These are phyloP conservation scores for Scolecobasidium constrictum DNA, from an alignment of 2,329 filamentous ascomycete species.

Conservation along the genomic window DNA sequence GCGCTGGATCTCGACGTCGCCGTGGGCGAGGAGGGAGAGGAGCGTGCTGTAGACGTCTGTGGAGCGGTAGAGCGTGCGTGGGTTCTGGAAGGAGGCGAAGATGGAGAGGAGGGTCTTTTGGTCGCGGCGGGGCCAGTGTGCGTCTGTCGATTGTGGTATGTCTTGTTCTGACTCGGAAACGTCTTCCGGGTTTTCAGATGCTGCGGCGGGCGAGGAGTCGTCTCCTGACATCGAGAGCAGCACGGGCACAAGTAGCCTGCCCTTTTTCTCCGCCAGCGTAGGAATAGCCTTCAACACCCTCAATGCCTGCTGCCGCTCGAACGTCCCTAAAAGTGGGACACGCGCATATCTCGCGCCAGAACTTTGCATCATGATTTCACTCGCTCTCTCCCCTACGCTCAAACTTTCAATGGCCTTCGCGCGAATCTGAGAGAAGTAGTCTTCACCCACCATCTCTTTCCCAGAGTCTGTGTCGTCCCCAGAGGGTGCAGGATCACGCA, in stretches of 20 bases:
- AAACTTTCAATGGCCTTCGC: background rate
- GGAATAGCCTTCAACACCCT: constrained; percentile 66
- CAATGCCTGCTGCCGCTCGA: constrained; percentile 66
- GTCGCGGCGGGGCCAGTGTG: constrained; percentile 61
- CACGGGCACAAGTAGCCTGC: constrained; percentile 72
- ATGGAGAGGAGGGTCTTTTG: constrained; percentile 73
- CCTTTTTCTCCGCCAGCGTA: constrained; percentile 71
- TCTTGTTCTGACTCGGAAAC: constrained; percentile 9
- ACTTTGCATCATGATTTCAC: background rate
- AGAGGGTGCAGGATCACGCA: too few species aligned
- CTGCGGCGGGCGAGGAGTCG: constrained; percentile 17
- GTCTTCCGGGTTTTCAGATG: constrained; percentile 14
- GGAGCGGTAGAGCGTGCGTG: constrained; percentile 69
- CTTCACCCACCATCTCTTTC: background rate
- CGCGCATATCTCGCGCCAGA: constrained; percentile 41
- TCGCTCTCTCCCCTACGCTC: background rate
- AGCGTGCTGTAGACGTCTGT: constrained; percentile 67
- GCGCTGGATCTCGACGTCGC: constrained; percentile 82
- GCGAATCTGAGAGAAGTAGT: background rate
- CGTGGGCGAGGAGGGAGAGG: constrained; percentile 68
- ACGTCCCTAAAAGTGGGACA: constrained; percentile 39
- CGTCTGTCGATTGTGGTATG: constrained; percentile 3
- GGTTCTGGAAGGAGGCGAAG: constrained; percentile 78
- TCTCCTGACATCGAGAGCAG: constrained; percentile 66
- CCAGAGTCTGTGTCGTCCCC: background rate